Conservation (phyloP, 2,329 filamentous ascomycete genomes). For the Aspergillus thermomutatus region DNA sequence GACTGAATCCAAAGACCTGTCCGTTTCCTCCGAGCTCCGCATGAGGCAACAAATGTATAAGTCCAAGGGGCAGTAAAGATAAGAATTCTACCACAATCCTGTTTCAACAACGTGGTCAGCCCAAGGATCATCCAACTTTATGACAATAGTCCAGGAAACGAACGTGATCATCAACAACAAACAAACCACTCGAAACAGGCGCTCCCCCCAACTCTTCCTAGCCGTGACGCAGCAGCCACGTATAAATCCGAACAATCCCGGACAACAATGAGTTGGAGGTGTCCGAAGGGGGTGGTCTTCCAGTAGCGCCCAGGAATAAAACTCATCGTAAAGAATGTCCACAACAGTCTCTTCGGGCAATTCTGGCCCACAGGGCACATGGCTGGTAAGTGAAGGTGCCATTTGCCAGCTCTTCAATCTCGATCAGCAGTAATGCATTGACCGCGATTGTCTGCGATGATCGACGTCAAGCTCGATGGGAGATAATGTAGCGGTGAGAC, state of each 20-base stretch:
- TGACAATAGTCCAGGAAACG: neutral
- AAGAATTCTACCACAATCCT: constrained; percentile 1
- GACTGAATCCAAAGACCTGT: neutral
- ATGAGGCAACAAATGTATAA: neutral
- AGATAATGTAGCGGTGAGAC: neutral
- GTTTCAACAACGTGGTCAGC: neutral
- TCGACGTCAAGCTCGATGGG: neutral
- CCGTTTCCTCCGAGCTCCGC: neutral
- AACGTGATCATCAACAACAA: constrained; percentile 24
- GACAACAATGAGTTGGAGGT: constrained; percentile 29
- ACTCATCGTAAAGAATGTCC: constrained; percentile 7
- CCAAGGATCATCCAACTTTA: neutral
- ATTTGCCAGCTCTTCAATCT: neutral
- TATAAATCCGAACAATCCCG: constrained; percentile 20
- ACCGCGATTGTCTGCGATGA: neutral
- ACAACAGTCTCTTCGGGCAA: constrained; percentile 4
- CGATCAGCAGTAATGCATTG: neutral
- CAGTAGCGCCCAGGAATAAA: constrained; percentile 19
- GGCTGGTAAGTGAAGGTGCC: constrained; percentile 1
- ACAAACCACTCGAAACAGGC: constrained; percentile 19
- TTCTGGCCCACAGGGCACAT: neutral
- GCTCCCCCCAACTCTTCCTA: constrained; percentile 19
- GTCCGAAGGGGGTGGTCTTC: constrained; percentile 35
- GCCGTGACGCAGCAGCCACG: constrained; percentile 11
- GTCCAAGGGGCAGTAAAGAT: neutral